Percentiles rank a stretch among this genome's conserved stretches.
Evolutionary conservation across 805 yeast species (phyloP).

Genomic region (Suhomyces sp.): DNA sequence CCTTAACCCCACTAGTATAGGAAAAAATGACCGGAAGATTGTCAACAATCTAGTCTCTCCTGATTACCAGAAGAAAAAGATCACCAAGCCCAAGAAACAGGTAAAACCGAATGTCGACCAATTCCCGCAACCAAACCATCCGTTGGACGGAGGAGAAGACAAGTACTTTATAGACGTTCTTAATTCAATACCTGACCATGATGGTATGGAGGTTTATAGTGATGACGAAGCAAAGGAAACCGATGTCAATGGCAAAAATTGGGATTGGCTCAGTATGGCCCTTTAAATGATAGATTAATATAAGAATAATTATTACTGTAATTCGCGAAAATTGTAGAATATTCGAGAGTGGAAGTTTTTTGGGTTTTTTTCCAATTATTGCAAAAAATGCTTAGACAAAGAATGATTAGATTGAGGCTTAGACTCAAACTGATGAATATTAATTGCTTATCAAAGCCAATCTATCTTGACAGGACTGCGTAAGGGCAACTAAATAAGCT

Average conservation of each 20-base stretch:
- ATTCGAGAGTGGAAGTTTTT: no score
- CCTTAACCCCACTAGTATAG: conserved; percentile 44
- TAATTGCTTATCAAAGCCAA: background rate
- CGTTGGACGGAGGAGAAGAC: conserved; percentile 10
- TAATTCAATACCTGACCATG: conserved; percentile 8
- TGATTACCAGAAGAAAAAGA: background rate
- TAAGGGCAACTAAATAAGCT: background rate
- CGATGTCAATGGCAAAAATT: conserved; percentile 21
- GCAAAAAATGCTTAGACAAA: background rate
- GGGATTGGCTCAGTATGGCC: conserved; percentile 50
- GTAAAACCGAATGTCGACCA: background rate
- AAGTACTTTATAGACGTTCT: conserved; percentile 16
- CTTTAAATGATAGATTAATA: conserved; percentile 14
- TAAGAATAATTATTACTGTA: background rate
- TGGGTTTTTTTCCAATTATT: background rate
- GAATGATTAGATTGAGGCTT: background rate
- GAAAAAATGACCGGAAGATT: conserved; percentile 11
- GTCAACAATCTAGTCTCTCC: conserved; percentile 9
- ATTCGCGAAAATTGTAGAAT: background rate
- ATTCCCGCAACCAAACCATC: background rate
- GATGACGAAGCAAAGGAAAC: conserved; percentile 2
- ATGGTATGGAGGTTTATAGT: conserved; percentile 1
- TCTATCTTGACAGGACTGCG: background rate
- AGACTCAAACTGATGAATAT: no score
- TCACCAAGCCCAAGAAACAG: conserved; percentile 8